Base-by-base conservation (phyloP, 495 filamentous ascomycete genomes). In the Achaetomiella virescens region DNA sequence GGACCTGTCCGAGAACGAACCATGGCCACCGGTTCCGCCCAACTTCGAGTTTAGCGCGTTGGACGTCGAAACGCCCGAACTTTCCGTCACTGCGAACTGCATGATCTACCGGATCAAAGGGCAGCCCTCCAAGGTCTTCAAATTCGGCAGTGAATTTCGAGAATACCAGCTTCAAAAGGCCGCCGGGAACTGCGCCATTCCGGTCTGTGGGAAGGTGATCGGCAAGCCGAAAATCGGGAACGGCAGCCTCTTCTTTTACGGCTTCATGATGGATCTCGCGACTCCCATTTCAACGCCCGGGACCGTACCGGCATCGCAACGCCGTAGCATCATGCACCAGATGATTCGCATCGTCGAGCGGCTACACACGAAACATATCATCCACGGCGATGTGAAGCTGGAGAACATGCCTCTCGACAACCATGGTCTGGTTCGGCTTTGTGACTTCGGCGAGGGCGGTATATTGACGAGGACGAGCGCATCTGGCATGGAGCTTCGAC, bases 121-220 rank as follows among this genome's bases (percentile, higher is more conserved):
- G 37, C 37, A 52, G 0, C 49, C 37, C 37, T 21, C 24, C 22
- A 42, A 20, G 17, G 43, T 55, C 43, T 48, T 6, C 35, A 55
- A 55, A 35, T 20, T 38, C 22, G 18, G 24, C 9, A 44, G 21
- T 31, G n/a, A 27, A 15, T 38, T 40, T 46, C 35, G 43, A 38
- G 35, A 55, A 33, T 55, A 48, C 43, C 29, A 55, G 10, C 52
- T 55, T 14, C 52, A 55, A 21, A 20, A 48, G 33, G 43, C 52
- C 0, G 44, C 52, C 3, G 52, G 52, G 5, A 44, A 55, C 14
- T 55, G 53, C 44, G 53, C 43, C 8, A 55, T 55, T 41, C 53
- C 42, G 3, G 36, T 55, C 15, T 4, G 24, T 42, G 44, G 53
- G 11, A 55, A 21, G 8, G 44, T 55, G 21, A n/a, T 48, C 1